A percentile compares a stretch with the other conserved stretches of the same genome.
These are phyloP conservation scores for Boechera stricta DNA, from an alignment of 345 rosid species.

Conservation along the genomic window DNA sequence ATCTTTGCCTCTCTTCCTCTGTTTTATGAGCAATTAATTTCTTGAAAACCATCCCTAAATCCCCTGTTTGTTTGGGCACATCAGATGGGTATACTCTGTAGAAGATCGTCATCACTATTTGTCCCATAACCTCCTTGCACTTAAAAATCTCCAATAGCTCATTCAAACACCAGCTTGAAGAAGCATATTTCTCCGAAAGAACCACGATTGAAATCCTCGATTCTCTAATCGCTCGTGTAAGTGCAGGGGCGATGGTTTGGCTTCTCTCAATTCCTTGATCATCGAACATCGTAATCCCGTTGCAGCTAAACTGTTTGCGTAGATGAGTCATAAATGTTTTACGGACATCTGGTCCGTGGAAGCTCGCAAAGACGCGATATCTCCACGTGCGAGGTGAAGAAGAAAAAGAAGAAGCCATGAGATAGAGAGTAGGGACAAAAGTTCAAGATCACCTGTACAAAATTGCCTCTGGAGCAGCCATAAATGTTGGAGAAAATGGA, in stretches of 20 bases:
- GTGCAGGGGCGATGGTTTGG: neutral
- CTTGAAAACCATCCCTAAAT: neutral
- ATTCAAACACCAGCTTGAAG: no score
- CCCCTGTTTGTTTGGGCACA: neutral
- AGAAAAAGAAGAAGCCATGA: neutral
- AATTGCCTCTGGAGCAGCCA: no score
- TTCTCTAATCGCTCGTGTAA: neutral
- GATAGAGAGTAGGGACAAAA: neutral
- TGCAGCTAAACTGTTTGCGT: neutral
- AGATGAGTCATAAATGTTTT: constrained; percentile 1
- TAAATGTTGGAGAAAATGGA: no score
- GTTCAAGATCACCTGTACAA: no score
- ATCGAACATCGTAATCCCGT: neutral
- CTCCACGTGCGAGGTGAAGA: neutral
- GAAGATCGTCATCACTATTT: constrained; percentile 8
- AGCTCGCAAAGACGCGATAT: neutral
- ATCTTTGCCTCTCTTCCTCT: neutral
- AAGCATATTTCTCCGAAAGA: neutral
- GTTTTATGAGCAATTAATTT: no score
- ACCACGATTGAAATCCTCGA: constrained; percentile 4
- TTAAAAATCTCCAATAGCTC: no score
- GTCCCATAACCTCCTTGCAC: neutral
- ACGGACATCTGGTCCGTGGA: neutral
- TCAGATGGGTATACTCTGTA: neutral
- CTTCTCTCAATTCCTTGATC: constrained; percentile 1